Conservation (phyloP, 129 eudicot species). For the Silybum marianum region DNA sequence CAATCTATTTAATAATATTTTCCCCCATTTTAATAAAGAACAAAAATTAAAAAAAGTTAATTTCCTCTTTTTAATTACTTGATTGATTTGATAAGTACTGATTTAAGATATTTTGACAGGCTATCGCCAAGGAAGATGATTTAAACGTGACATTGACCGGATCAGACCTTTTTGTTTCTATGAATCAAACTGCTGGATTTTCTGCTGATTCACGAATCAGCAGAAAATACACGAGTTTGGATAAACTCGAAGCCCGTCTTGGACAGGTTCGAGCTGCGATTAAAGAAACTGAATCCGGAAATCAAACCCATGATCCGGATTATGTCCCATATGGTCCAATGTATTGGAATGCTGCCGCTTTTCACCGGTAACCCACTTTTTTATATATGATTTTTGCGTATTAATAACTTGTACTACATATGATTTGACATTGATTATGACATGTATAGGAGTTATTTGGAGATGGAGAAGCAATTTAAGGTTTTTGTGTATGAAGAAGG, state of each 20-base stretch:
- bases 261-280: conserved; percentile 37
- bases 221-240: conserved; percentile 34
- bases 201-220: conserved; percentile 23
- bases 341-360: conserved; percentile 51
- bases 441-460: conserved; percentile 53
- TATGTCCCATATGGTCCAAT: conserved; percentile 54
- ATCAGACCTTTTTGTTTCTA: conserved; percentile 6
- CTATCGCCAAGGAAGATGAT: conserved; percentile 37
- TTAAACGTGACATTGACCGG: conserved; percentile 31
- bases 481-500: conserved; percentile 64
- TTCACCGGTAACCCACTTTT: conserved; percentile 47
- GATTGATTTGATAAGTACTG: background rate
- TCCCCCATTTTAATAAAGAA: background rate
- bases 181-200: conserved; percentile 30
- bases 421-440: background rate
- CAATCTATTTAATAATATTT: background rate
- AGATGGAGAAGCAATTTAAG: conserved; percentile 57
- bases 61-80: background rate
- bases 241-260: conserved; percentile 46
- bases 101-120: conserved; percentile 28
- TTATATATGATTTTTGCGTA: background rate
- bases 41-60: background rate
- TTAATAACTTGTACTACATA: background rate
- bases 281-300: conserved; percentile 32
- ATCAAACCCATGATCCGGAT: conserved; percentile 48